Percentiles rank a stretch among this genome's conserved stretches.
Conservation (phyloP, 768 basidiomycete species). For the Mycena leptocephala region DNA sequence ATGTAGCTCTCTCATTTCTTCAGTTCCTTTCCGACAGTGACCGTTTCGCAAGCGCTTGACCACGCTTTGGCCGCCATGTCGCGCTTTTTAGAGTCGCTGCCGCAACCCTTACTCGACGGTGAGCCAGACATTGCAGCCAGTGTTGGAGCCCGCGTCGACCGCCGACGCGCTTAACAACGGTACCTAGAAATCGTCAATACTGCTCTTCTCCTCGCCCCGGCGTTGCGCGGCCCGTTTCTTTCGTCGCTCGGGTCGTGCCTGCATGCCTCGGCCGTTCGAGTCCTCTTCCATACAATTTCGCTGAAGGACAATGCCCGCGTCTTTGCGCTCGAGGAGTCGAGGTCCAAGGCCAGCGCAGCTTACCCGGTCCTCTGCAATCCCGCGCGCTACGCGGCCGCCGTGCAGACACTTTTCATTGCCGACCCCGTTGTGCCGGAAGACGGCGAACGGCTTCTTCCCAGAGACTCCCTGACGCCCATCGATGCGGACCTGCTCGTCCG, state of each 20-base stretch:
- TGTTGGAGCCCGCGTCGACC: background rate
- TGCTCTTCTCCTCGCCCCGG: conserved; percentile 34
- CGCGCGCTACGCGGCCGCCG: conserved; percentile 46
- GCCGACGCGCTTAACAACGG: conserved; percentile 21
- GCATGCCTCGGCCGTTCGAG: conserved; percentile 49
- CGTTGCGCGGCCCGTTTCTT: conserved; percentile 40
- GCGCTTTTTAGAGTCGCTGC: conserved; percentile 32
- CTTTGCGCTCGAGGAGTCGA: conserved; percentile 27
- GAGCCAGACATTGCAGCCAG: no score
- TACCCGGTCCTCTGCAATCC: conserved; percentile 50
- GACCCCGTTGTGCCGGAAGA: conserved; percentile 24
- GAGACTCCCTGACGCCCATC: conserved; percentile 29
- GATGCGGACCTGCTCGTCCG: conserved; percentile 34
- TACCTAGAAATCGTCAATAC: conserved; percentile 33
- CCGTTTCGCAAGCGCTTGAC: no score
- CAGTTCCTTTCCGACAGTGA: no score
- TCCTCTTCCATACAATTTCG: conserved; percentile 47
- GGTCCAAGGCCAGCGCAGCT: conserved; percentile 32
- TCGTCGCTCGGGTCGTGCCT: conserved; percentile 46
- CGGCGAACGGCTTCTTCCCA: background rate
- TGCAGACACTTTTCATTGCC: conserved; percentile 46
- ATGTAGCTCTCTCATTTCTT: no score
- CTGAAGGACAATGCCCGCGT: conserved; percentile 48
- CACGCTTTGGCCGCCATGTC: conserved; percentile 32
- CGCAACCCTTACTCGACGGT: conserved; percentile 44